phyloP scores from a whole-genome alignment of 148 eudicot species.

The Linanthus parryae region DNA sequence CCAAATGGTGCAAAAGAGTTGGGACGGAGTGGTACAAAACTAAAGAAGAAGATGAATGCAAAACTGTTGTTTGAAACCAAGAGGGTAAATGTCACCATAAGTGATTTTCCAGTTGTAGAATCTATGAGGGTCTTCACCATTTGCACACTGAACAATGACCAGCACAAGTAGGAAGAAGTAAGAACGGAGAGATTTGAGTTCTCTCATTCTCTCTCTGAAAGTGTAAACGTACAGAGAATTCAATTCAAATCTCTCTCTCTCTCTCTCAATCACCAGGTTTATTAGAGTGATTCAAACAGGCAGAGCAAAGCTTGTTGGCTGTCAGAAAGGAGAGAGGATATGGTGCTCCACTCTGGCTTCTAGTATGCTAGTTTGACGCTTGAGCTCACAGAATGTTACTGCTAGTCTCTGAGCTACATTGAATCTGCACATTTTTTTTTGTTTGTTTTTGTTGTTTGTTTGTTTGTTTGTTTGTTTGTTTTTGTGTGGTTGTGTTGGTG shows the following conservation, averaged over 20 bases:
- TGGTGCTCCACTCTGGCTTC: no score
- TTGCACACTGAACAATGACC: slow-evolving; percentile 10
- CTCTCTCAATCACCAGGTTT: no score
- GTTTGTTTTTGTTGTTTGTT: no score
- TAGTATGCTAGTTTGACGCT: no score
- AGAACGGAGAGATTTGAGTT: slow-evolving; percentile 10
- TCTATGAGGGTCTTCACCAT: slow-evolving; percentile 56
- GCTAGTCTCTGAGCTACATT: no score
- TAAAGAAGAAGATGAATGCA: neutral
- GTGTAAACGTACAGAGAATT: no score
- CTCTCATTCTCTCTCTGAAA: slow-evolving; percentile 16
- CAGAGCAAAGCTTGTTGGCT: slow-evolving; percentile 4
- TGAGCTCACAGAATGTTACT: no score
- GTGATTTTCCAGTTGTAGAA: slow-evolving; percentile 58
- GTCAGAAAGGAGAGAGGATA: slow-evolving; percentile 3
- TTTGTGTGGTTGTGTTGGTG: no score
- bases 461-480: no score
- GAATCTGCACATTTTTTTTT: no score
- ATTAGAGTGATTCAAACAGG: neutral
- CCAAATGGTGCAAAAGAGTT: no score
- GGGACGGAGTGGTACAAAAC: neutral
- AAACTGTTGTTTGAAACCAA: slow-evolving; percentile 69
- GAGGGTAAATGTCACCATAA: slow-evolving; percentile 48
- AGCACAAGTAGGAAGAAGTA: slow-evolving; percentile 12
- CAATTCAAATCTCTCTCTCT: slow-evolving; percentile 17